Evolutionary conservation across 306 rosid species (phyloP).

Genomic region (Alnus glutinosa): DNA sequence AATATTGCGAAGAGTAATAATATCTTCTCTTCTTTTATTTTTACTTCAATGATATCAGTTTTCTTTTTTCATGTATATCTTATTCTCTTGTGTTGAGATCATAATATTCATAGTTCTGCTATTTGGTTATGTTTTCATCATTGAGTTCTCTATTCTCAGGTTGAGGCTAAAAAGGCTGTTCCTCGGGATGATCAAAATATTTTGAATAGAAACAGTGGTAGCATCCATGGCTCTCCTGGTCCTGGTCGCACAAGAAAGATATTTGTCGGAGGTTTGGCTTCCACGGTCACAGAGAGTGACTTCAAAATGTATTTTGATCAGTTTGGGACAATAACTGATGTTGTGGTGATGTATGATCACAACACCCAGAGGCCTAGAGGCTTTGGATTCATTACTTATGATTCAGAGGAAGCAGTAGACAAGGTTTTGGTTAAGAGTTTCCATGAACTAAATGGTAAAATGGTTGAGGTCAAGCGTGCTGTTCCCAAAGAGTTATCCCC

Average conservation of each 20-base stretch:
- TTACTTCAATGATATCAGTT: neutral
- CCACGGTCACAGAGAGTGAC: conserved; percentile 94
- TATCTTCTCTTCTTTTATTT: conserved; percentile 7
- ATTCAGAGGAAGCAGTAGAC: conserved; percentile 97
- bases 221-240: conserved; percentile 90
- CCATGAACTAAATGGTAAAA: conserved; percentile 94
- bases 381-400: conserved; percentile 93
- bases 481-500: conserved; percentile 98
- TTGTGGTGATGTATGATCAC: conserved; percentile 99
- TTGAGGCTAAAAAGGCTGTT: conserved; percentile 98
- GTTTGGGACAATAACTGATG: conserved; percentile 97
- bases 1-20: conserved; percentile 21
- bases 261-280: conserved; percentile 98
- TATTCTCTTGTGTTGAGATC: conserved; percentile 23
- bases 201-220: conserved; percentile 70
- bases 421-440: conserved; percentile 81
- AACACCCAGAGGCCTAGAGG: conserved; percentile 98
- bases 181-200: conserved; percentile 95
- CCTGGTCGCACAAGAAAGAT: conserved; percentile 92
- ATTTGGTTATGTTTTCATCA: conserved; percentile 7
- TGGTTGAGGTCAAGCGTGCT: conserved; percentile 99
- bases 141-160: conserved; percentile 50
- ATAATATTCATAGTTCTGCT: conserved; percentile 4
- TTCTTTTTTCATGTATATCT: conserved; percentile 2
- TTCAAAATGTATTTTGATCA: conserved; percentile 92